Conservation (phyloP, 2,329 filamentous ascomycete genomes). For the Colletotrichum sp. region DNA sequence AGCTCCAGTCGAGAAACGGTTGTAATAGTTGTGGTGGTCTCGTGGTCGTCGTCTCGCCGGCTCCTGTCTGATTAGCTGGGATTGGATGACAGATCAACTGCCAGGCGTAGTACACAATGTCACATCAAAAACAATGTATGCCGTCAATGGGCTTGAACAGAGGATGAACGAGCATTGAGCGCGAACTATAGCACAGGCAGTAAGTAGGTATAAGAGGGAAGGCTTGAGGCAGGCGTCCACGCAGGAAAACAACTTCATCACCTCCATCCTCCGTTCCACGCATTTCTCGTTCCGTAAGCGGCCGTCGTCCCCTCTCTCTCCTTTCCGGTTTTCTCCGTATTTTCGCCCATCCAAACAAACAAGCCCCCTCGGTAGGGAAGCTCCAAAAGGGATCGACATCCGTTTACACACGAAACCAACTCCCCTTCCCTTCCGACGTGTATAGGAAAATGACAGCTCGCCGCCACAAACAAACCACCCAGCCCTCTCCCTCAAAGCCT, state of each 20-base stretch:
- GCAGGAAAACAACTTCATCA: slow-evolving; percentile 19
- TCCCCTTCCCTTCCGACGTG: neutral
- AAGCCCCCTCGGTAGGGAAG: neutral
- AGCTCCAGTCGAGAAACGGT: neutral
- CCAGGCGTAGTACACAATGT: neutral
- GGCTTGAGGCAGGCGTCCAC: slow-evolving; percentile 20
- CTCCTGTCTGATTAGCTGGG: neutral
- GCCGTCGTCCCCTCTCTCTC: neutral
- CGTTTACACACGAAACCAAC: neutral
- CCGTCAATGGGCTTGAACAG: slow-evolving; percentile 7
- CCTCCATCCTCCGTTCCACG: slow-evolving; percentile 9
- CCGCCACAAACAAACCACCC: slow-evolving; percentile 5
- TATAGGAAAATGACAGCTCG: slow-evolving; percentile 3
- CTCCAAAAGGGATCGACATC: neutral
- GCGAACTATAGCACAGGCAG: slow-evolving; percentile 22
- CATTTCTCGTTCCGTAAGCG: slow-evolving; percentile 14
- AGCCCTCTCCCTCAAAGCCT: neutral
- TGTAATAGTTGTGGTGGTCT: neutral
- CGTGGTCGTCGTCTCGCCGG: neutral
- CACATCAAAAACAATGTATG: neutral
- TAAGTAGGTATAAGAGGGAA: slow-evolving; percentile 22
- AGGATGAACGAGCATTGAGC: slow-evolving; percentile 24
- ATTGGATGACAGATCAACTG: neutral
- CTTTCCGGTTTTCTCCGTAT: neutral
- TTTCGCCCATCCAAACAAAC: neutral